Base-by-base conservation (phyloP, 495 filamentous ascomycete genomes). In the Pseudevernia furfuracea region DNA sequence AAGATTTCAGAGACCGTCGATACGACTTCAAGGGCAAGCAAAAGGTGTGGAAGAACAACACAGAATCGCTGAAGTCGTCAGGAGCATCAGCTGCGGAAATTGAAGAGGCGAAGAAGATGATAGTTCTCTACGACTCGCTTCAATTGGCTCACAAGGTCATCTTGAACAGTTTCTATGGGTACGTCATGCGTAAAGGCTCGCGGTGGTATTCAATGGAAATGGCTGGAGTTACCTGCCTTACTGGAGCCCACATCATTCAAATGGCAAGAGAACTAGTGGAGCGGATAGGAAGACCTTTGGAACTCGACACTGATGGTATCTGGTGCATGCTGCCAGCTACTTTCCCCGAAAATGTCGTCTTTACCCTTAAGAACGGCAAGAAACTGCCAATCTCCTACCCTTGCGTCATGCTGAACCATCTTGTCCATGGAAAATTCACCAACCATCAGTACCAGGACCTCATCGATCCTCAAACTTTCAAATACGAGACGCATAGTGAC, bases 181-280 rank as follows among this genome's bases (percentile, higher is more conserved):
- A 99, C 73, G 94, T 97, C 67, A 99, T 99, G 94, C 82, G 94
- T 75, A 99, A 99, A 74, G 94, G 94, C 8, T 97, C 93, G 48
- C 83, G 94, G 58, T 99, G 94, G 94, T 99, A 97, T 72, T 97
- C 95, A 44, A 89, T 99, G 90, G 94, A 97, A 74, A 99, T 99
- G 94, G 94, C 94, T 17, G 94, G 94, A 71, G 95, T 99, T 25
- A 99, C 94, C 37, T 99, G 94, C 79, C 76, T 99, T 63, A 99
- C 94, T 1, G 94, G 94, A 62, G 94, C 94, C 21, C 91, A 87
- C 62, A 99, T 99, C 73, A 99, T 99, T 73, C 94, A 97, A 72
- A 87, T 99, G 84, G 94, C 94, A 23, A 84, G 92, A 73, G 89
- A 95, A 69, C 82, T 99, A 23, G 92, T 99, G 15, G 94, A 99